A percentile compares a stretch with the other conserved stretches of the same genome.
These are phyloP conservation scores for Yamadazyma kitorensis DNA, from an alignment of 805 yeast genomes.

Conservation along the genomic window DNA sequence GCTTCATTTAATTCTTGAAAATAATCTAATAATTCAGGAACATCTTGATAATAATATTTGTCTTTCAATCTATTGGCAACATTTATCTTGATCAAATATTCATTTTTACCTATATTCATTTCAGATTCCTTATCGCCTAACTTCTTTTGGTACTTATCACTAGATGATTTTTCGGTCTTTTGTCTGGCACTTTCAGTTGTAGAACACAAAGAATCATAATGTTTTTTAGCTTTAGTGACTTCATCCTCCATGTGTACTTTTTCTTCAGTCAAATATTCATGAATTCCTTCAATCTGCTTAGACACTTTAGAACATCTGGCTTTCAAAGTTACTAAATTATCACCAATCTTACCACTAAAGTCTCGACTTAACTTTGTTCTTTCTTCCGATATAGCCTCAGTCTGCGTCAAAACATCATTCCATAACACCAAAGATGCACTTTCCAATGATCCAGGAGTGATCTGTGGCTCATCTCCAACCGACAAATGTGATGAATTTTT, in stretches of 20 bases:
- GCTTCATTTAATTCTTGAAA: constrained; percentile 81
- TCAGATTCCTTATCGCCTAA: constrained; percentile 62
- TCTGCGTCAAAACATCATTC: constrained; percentile 82
- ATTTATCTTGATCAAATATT: constrained; percentile 74
- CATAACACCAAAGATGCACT: constrained; percentile 84
- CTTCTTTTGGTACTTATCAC: constrained; percentile 52
- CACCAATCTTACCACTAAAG: constrained; percentile 56
- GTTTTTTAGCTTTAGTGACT: constrained; percentile 62
- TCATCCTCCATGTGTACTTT: constrained; percentile 51
- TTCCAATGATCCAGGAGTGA: constrained; percentile 94
- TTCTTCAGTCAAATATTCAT: constrained; percentile 53
- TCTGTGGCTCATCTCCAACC: constrained; percentile 87
- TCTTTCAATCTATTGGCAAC: constrained; percentile 90
- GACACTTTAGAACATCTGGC: constrained; percentile 52
- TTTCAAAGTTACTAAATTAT: constrained; percentile 55
- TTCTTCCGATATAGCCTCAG: constrained; percentile 75
- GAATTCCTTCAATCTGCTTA: constrained; percentile 53
- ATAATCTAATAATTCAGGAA: constrained; percentile 85
- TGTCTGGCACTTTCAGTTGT: constrained; percentile 77
- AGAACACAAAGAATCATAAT: constrained; percentile 80
- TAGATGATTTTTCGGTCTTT: constrained; percentile 58
- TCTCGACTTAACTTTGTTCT: constrained; percentile 58
- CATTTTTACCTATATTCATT: constrained; percentile 87
- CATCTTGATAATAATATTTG: constrained; percentile 87
- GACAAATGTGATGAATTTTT: constrained; percentile 61